phyloP scores from a whole-genome alignment of 148 eudicot genomes.

The Mesembryanthemum crystallinum region DNA sequence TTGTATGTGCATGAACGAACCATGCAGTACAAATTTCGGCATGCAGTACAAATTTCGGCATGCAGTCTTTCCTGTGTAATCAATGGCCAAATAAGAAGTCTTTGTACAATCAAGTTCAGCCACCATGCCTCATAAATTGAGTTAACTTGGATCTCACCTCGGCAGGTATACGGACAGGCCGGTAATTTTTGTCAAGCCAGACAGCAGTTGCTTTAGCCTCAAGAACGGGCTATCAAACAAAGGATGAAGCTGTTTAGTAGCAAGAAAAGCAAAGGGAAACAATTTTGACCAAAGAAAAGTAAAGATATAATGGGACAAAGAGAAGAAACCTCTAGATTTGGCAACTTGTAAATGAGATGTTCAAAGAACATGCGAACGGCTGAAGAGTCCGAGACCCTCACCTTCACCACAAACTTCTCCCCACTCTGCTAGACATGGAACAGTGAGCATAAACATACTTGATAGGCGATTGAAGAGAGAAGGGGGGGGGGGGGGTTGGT shows the following conservation, averaged over 20 bases:
- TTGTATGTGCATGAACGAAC: neutral
- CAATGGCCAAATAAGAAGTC: no score
- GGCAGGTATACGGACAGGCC: slow-evolving; percentile 80
- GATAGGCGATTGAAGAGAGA: neutral
- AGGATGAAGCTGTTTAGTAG: slow-evolving; percentile 12
- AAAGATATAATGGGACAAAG: neutral
- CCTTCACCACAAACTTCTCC: slow-evolving; percentile 74
- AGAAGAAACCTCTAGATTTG: slow-evolving; percentile 59
- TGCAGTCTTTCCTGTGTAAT: neutral
- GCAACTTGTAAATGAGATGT: slow-evolving; percentile 73
- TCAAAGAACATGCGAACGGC: slow-evolving; percentile 79
- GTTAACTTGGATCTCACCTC: slow-evolving; percentile 60
- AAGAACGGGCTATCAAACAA: slow-evolving; percentile 54
- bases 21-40: neutral
- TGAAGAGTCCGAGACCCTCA: slow-evolving; percentile 60
- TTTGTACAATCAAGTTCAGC: slow-evolving; percentile 28
- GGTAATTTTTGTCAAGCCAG: slow-evolving; percentile 88
- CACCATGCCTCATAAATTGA: slow-evolving; percentile 48
- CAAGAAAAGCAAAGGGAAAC: neutral
- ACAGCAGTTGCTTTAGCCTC: slow-evolving; percentile 86
- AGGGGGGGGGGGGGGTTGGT: no score
- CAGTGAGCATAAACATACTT: neutral
- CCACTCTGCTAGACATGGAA: slow-evolving; percentile 55
- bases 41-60: neutral
- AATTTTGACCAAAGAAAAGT: neutral